Conservation (phyloP, 208 protist species). For the Wallacemonas collosoma region DNA sequence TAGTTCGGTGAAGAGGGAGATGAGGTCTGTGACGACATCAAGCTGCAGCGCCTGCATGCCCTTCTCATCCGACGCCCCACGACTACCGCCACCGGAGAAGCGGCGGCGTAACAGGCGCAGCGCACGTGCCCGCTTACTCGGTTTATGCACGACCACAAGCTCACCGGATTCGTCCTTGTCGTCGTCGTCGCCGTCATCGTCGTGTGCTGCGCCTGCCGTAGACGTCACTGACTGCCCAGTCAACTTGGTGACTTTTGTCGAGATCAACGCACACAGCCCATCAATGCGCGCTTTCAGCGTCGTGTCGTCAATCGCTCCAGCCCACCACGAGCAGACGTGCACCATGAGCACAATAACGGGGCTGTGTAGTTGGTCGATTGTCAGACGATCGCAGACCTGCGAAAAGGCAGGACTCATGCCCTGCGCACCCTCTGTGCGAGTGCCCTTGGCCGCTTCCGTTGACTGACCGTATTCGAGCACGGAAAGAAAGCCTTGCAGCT, state of each 20-base stretch:
- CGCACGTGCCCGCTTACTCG: slow-evolving; percentile 18
- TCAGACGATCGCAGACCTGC: slow-evolving; percentile 36
- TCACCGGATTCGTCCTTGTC: neutral
- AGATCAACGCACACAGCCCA: slow-evolving; percentile 27
- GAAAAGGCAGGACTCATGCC: slow-evolving; percentile 37
- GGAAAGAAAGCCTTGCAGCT: slow-evolving; percentile 75
- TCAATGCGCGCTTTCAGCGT: slow-evolving; percentile 37
- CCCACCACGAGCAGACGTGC: slow-evolving; percentile 64
- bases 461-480: slow-evolving; percentile 29
- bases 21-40: slow-evolving; percentile 27
- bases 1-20: slow-evolving; percentile 29
- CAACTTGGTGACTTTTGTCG: neutral
- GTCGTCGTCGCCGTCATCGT: neutral
- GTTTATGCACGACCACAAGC: too few relatives aligned
- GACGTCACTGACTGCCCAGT: neutral
- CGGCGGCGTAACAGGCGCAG: slow-evolving; percentile 20
- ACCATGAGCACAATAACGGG: slow-evolving; percentile 65
- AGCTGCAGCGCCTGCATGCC: slow-evolving; percentile 21
- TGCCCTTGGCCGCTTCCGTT: neutral
- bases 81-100: slow-evolving; percentile 11
- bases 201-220: neutral
- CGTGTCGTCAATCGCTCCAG: slow-evolving; percentile 27
- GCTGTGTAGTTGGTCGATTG: slow-evolving; percentile 33
- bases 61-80: neutral
- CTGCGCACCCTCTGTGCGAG: neutral